Evolutionary conservation across 2,329 filamentous ascomycete genomes (phyloP).

Genomic region (Cladophialophora chaetospira): DNA sequence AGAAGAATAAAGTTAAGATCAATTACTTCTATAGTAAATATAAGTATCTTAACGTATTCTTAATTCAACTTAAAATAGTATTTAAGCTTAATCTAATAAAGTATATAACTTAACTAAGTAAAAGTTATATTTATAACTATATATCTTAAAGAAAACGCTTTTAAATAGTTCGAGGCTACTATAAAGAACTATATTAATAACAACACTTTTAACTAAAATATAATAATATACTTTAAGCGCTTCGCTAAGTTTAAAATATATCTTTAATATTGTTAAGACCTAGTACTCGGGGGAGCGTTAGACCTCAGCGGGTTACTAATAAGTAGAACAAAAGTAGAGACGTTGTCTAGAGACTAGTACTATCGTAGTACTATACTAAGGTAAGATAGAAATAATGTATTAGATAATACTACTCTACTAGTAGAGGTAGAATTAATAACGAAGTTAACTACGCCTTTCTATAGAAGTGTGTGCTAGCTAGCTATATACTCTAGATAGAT

Average conservation of each 20-base stretch:
- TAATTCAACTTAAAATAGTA: not conserved
- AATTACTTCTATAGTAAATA: not conserved
- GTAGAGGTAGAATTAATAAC: no score
- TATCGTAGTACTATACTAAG: no score
- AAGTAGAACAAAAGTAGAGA: no score
- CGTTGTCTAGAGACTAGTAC: no score
- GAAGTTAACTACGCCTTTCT: no score
- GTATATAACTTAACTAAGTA: not conserved
- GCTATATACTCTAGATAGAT: no score
- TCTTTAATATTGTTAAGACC: not conserved
- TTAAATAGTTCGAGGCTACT: not conserved
- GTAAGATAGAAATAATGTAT: no score
- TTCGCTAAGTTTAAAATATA: not conserved
- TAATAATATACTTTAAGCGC: not conserved
- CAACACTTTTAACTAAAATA: not conserved
- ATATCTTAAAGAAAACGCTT: not conserved
- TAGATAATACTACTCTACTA: no score
- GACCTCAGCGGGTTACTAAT: no score
- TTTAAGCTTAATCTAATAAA: not conserved
- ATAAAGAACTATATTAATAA: not conserved
- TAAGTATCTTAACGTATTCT: not conserved
- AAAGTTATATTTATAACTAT: not conserved
- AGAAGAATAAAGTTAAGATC: not conserved
- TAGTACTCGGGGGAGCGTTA: no score
- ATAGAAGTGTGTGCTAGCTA: no score